phyloP scores from a whole-genome alignment of 2,329 filamentous ascomycete species.

The Colletotrichum tabaci region DNA sequence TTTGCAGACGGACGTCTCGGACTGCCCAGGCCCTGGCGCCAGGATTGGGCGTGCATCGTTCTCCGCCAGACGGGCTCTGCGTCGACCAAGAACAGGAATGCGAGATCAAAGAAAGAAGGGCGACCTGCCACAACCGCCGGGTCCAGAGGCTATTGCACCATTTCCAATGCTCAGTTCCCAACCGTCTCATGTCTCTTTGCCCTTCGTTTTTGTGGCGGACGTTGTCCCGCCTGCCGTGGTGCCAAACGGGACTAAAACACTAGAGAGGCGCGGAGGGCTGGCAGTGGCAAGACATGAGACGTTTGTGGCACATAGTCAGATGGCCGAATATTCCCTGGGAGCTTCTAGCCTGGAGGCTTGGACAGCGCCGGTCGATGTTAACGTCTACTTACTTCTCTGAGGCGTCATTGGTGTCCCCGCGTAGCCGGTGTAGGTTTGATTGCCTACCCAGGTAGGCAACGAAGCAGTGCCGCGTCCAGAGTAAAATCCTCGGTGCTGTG shows the following conservation, averaged over 20 bases:
- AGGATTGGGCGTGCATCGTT: background rate
- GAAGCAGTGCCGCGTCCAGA: background rate
- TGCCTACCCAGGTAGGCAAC: background rate
- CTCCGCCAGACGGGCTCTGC: background rate
- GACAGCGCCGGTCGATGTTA: background rate
- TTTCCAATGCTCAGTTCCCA: background rate
- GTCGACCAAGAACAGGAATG: background rate
- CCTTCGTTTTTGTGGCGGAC: constrained; percentile 11
- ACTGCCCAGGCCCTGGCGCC: background rate
- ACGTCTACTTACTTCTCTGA: background rate
- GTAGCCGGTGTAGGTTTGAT: background rate
- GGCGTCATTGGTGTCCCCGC: background rate
- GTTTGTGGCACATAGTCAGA: background rate
- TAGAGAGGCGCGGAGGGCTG: constrained; percentile 1
- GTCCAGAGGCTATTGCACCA: constrained; percentile 7
- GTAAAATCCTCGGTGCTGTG: background rate
- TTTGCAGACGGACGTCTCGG: background rate
- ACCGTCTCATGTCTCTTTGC: no score
- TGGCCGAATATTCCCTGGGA: constrained; percentile 7
- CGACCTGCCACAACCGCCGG: background rate
- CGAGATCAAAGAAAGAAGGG: background rate
- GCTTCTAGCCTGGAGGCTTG: constrained; percentile 22
- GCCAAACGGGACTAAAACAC: background rate
- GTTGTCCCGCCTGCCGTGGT: constrained; percentile 15
- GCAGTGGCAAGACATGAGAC: constrained; percentile 1